phyloP scores from a whole-genome alignment of 129 eudicot species.

The Flaveria trinervia region DNA sequence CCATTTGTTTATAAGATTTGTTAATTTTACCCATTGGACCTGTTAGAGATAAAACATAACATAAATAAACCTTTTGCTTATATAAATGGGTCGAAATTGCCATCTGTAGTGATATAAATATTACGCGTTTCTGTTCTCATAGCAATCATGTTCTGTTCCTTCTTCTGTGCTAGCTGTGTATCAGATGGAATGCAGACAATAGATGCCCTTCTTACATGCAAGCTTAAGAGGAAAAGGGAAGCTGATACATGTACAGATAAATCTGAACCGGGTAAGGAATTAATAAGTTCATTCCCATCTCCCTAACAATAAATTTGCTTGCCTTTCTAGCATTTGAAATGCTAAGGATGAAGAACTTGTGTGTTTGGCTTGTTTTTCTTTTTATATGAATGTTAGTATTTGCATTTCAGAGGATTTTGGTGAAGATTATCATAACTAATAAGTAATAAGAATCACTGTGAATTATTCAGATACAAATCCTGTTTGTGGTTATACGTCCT shows the following conservation, averaged over 20 bases:
- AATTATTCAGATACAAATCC: conserved; percentile 37
- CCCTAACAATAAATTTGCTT: conserved; percentile 7
- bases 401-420: not conserved
- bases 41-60: not conserved
- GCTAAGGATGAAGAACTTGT: not conserved
- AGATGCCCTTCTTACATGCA: conserved; percentile 92
- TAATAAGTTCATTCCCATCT: conserved; percentile 1
- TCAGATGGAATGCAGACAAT: conserved; percentile 94
- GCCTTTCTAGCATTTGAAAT: not conserved
- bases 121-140: conserved; percentile 13
- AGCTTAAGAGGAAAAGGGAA: conserved; percentile 72
- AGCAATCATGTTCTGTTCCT: conserved; percentile 23
- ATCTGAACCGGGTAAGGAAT: conserved; percentile 51
- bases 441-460: conserved; percentile 17
- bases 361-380: conserved; percentile 5
- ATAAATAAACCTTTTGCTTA: not conserved
- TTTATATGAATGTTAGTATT: not conserved
- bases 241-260: conserved; percentile 42
- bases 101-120: conserved; percentile 1
- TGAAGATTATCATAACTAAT: conserved; percentile 3
- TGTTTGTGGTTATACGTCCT: conserved; percentile 31
- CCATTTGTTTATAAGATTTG: not conserved
- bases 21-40: not conserved
- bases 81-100: not conserved
- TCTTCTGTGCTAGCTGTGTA: conserved; percentile 73